Evolutionary conservation across 208 protist species (phyloP), one percentile per base, ranked within the genome.

Genomic region (Trypanosoma avium): DNA sequence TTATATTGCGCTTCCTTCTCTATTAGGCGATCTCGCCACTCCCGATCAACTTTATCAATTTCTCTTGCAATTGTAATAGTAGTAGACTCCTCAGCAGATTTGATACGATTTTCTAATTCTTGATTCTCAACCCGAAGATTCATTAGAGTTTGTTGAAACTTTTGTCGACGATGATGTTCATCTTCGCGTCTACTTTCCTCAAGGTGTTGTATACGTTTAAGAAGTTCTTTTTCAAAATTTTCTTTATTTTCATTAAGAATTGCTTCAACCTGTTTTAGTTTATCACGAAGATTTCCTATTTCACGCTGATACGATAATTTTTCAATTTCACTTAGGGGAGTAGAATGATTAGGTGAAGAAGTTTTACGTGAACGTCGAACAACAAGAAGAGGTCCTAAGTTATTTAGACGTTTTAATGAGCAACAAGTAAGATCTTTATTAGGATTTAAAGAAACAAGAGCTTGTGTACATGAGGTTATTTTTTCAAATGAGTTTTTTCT

Each of bases 1-100:
- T 73, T 77, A 71, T 79, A 91, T 59, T 91, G 80, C 9, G 52
- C 52, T 57, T 84, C 78, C 5, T 77, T 65, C 49, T 76, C 68
- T n/a, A 75, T 47, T 53, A 88, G 67, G 38, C 75, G 71, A 24
- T 62, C 40, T 5, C 35, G 59, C 70, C 80, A 73, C 63, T 84
- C 84, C 33, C 35, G 73, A 57, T 80, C 43, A 24, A 72, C 32
- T 40, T 50, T 58, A 8, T 64, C 57, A 36, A 47, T 13, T 26
- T 45, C 53, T 43, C 19, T 13, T 12, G 46, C 13, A 26, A 27
- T 27, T 15, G 59, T 45, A 29, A 33, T n/a, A 13, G 15, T n/a
- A 17, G 58, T 10, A 38, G 17, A 15, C 21, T 52, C 52, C 63
- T 57, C 63, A 36, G 58, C 61, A 22, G 52, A 54, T 50, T 77